These are phyloP conservation scores for Strigomonas galati DNA, from an alignment of 208 protist species.

Conservation along the genomic window DNA sequence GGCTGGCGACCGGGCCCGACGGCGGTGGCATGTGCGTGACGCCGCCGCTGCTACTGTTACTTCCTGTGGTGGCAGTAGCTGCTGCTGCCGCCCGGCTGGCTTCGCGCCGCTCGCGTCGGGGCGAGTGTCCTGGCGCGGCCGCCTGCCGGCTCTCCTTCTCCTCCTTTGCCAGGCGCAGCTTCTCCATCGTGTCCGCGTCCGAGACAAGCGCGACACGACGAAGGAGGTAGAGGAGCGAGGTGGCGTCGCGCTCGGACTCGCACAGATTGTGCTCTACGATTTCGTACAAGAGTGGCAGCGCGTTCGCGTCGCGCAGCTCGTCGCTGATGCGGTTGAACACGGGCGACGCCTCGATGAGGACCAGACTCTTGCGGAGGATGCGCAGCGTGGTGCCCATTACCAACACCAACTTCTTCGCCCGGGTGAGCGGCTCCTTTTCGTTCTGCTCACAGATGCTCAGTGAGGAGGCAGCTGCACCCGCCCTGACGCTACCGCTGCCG, in stretches of 20 bases:
- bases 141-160: constrained; percentile 1
- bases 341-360: constrained; percentile 11
- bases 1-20: not conserved
- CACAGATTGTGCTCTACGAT: constrained; percentile 40
- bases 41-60: too few relatives aligned
- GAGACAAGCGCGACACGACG: constrained; percentile 40
- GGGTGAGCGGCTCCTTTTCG: not conserved
- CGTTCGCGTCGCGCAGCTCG: constrained; percentile 37
- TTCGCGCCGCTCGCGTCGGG: not conserved
- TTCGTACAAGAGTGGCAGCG: constrained; percentile 49
- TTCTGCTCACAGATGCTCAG: not conserved
- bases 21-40: not conserved
- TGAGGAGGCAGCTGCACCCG: too few relatives aligned
- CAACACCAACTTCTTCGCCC: constrained; percentile 1
- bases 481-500: not conserved
- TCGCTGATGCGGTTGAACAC: constrained; percentile 28
- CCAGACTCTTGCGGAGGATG: constrained; percentile 24
- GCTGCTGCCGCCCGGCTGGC: not conserved
- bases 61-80: too few relatives aligned
- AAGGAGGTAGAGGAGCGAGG: constrained; percentile 58
- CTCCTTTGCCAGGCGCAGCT: constrained; percentile 20
- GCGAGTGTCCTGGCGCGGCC: not conserved
- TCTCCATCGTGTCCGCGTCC: constrained; percentile 26
- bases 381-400: constrained; percentile 18
- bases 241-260: constrained; percentile 52